Percentiles rank a stretch among this genome's conserved stretches.
These are phyloP conservation scores for Aspergillus sp. DNA, from an alignment of 2,329 filamentous ascomycete species.

Conservation along the genomic window DNA sequence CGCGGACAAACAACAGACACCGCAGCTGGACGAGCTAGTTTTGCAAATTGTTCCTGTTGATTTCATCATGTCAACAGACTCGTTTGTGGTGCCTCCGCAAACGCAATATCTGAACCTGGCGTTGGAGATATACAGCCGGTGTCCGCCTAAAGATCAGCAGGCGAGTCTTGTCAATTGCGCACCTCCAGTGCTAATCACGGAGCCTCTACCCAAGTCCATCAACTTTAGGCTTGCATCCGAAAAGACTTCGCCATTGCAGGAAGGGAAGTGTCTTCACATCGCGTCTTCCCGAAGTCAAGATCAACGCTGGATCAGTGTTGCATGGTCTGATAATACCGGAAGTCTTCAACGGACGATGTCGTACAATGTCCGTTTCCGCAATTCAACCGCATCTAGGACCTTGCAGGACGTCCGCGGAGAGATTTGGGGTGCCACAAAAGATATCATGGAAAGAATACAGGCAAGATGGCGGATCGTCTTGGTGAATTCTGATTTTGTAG, in stretches of 20 bases:
- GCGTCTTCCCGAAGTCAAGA: constrained; percentile 57
- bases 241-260: constrained; percentile 54
- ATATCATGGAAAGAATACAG: constrained; percentile 52
- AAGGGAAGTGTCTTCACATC: constrained; percentile 57
- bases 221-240: constrained; percentile 55
- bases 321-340: constrained; percentile 59
- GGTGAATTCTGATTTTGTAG: constrained; percentile 51
- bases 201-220: constrained; percentile 51
- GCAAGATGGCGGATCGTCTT: constrained; percentile 57
- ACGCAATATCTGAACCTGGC: constrained; percentile 50
- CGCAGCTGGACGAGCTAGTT: constrained; percentile 48
- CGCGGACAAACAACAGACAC: constrained; percentile 28
- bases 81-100: constrained; percentile 51
- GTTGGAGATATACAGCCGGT: constrained; percentile 58
- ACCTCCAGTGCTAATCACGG: constrained; percentile 54
- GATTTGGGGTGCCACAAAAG: constrained; percentile 56
- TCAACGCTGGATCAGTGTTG: constrained; percentile 56
- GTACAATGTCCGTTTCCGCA: constrained; percentile 50
- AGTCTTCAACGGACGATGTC: constrained; percentile 52
- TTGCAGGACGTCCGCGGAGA: constrained; percentile 54
- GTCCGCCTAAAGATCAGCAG: constrained; percentile 44
- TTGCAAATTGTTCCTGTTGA: constrained; percentile 58
- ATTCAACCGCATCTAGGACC: constrained; percentile 26
- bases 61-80: constrained; percentile 52
- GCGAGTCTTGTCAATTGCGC: constrained; percentile 45